phyloP scores from a whole-genome alignment of 1,139 yeast species.

The Casaregolazyma suthepensis region DNA sequence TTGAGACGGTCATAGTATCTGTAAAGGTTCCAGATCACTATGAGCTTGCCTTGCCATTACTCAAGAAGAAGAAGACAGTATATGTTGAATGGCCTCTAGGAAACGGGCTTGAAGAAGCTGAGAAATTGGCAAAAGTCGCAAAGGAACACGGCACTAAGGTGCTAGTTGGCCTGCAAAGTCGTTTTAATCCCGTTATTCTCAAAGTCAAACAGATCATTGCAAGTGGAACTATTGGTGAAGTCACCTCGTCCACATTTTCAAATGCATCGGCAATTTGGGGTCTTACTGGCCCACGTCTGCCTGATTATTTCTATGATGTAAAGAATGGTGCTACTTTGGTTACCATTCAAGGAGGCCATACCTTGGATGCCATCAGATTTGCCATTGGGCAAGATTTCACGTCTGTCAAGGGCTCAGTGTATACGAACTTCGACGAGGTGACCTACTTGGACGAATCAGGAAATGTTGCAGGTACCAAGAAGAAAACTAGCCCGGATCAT shows the following conservation, averaged over 20 bases:
- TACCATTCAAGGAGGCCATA: conserved; percentile 2
- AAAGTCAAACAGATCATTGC: neutral
- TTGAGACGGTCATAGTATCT: conserved; percentile 2
- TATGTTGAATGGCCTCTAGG: conserved; percentile 8
- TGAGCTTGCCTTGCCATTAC: neutral
- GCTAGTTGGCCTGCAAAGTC: conserved; percentile 2
- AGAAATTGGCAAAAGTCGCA: conserved; percentile 3
- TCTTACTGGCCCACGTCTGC: neutral
- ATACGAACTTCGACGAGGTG: neutral
- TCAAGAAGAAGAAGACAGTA: neutral
- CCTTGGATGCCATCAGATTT: conserved; percentile 2
- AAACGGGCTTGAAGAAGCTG: neutral
- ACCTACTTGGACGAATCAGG: neutral
- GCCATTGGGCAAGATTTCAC: neutral
- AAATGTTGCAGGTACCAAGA: neutral
- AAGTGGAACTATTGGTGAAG: neutral
- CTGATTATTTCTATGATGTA: conserved; percentile 2
- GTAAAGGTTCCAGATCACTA: conserved; percentile 6
- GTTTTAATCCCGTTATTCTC: neutral
- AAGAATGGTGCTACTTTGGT: conserved; percentile 3
- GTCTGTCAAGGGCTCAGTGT: neutral
- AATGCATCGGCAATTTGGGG: neutral
- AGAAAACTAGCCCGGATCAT: conserved; percentile 2
- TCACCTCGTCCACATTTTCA: neutral
- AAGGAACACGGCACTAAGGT: neutral